These are phyloP conservation scores for Lodderomyces orthopsilosis DNA, from an alignment of 1,139 yeast genomes.

Conservation along the genomic window DNA sequence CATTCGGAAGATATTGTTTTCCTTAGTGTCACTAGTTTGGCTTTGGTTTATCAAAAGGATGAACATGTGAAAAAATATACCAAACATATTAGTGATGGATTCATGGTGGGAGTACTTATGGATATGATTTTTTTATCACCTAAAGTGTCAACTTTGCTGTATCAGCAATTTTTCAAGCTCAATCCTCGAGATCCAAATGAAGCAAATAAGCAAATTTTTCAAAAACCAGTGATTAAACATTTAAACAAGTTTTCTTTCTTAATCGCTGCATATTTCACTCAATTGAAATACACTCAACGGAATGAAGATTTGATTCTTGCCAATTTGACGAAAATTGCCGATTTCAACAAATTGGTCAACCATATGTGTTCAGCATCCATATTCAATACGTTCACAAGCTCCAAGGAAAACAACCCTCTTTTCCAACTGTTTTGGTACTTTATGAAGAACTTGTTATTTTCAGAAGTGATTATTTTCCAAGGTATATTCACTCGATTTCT, in stretches of 20 bases:
- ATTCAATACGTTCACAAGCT: constrained; percentile 20
- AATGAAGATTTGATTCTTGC: constrained; percentile 22
- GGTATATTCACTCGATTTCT: constrained; percentile 48
- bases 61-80: constrained; percentile 25
- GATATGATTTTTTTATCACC: constrained; percentile 22
- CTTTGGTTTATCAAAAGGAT: constrained; percentile 25
- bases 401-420: constrained; percentile 13
- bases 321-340: constrained; percentile 20
- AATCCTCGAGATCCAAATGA: constrained; percentile 10
- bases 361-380: constrained; percentile 22
- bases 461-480: constrained; percentile 53
- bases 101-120: constrained; percentile 24
- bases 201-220: constrained; percentile 18
- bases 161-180: constrained; percentile 19
- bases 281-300: constrained; percentile 18
- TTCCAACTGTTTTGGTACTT: constrained; percentile 34
- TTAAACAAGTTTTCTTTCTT: constrained; percentile 49
- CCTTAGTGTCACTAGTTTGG: constrained; percentile 34
- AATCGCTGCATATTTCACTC: constrained; percentile 33
- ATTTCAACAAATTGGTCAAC: constrained; percentile 28
- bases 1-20: constrained; percentile 25
- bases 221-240: constrained; percentile 48
- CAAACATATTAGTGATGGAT: constrained; percentile 20
- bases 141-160: constrained; percentile 15
- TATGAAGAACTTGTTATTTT: constrained; percentile 47